Evolutionary conservation across 352 stramenopile species (phyloP), one percentile per base, ranked within the genome.

Genomic region (Saprolegnia parasitica): DNA sequence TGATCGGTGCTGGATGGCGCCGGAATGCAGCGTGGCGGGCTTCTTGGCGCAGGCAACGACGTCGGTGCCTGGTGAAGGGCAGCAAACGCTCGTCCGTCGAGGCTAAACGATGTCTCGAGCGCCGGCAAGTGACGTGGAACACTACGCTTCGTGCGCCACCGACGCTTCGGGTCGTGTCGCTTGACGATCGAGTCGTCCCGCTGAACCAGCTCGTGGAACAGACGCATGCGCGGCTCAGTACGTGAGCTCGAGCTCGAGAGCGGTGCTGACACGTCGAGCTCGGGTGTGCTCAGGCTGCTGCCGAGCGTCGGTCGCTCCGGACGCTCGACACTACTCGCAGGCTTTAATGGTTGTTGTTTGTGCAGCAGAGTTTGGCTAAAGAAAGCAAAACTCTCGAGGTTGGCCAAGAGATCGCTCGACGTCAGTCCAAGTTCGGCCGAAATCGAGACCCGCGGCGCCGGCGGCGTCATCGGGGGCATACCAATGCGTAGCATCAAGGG

Each of bases 361-460:
- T 60, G 52, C 52, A 60, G 52, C 3, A 60, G 24, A 3, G 52
- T 9, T 60, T 60, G 3, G 11, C 52, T 60, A 8, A 60, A 60
- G 20, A 35, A 4, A 3, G 24, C 52, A 24, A 21, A 60, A 9
- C 35, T 60, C 24, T 60, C 52, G 20, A 60, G 52, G 35, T 60
- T 60, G 13, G 52, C 35, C 11, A 60, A n/a, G 35, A 60, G 35
- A 42, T 60, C 52, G 24, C 35, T 40, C 1, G 52, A 40, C 20
- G 52, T 60, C 13, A 60, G 13, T 4, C 24, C 35, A 4, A 40
- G 52, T 8, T 35, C 13, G 13, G 35, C 13, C 52, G 52, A 49
- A 49, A 49, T n/a, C 42, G 42, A 49, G 13, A n/a, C 24, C 35
- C 52, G 24, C 35, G 52, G 52, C 35, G 35, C 11, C 35, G 35